Percentiles rank a stretch among this genome's conserved stretches.
Conservation (phyloP, 768 basidiomycete genomes). For the Sporobolomyces phaffii region DNA sequence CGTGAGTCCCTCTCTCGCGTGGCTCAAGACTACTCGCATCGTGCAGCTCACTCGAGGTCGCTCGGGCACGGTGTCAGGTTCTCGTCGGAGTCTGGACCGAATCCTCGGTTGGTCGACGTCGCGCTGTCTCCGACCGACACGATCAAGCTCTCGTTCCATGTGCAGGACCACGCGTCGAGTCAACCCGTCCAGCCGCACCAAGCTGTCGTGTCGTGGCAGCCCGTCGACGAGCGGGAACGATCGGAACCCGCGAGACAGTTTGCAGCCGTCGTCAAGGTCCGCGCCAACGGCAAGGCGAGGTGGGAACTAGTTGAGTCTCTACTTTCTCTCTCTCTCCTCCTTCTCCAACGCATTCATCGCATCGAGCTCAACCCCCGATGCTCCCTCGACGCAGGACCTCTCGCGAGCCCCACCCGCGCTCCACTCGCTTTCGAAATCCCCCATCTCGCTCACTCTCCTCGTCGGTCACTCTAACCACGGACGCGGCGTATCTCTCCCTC, state of each 20-base stretch:
- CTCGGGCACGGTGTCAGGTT: no score
- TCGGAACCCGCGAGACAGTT: conserved; percentile 4
- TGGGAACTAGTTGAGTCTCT: conserved; percentile 28
- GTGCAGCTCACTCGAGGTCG: no score
- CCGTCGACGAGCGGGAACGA: neutral
- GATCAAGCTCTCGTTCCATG: conserved; percentile 34
- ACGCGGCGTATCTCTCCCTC: conserved; percentile 22
- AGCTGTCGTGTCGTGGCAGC: conserved; percentile 13
- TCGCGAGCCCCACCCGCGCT: conserved; percentile 23
- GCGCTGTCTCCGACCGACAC: conserved; percentile 16
- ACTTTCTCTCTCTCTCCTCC: no score
- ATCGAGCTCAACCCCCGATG: no score
- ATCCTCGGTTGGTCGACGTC: neutral
- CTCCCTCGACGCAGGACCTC: no score
- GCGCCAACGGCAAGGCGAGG: conserved; percentile 18
- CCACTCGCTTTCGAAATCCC: conserved; percentile 28
- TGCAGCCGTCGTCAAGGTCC: conserved; percentile 10
- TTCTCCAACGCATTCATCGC: no score
- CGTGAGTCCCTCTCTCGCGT: neutral
- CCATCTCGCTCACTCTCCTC: conserved; percentile 31
- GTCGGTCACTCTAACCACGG: conserved; percentile 3
- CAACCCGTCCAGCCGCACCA: conserved; percentile 21
- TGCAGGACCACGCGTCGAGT: neutral
- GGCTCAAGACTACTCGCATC: neutral
- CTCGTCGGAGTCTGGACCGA: neutral